Percentiles rank a stretch among this genome's conserved stretches.
These are phyloP conservation scores for Phialophora macrospora DNA, from an alignment of 2,329 filamentous ascomycete species.

Conservation along the genomic window DNA sequence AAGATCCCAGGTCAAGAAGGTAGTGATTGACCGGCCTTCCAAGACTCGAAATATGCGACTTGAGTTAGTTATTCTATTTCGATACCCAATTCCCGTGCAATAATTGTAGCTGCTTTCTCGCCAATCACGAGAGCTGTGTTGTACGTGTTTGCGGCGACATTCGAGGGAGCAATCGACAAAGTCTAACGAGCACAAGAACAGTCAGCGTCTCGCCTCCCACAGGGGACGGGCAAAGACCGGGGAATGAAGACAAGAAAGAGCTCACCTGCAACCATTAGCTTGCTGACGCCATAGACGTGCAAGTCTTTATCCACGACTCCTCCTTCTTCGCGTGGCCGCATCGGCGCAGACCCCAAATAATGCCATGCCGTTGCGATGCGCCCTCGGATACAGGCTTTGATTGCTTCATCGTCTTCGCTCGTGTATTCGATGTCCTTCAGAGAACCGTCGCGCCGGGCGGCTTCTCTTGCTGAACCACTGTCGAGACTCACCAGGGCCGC, in stretches of 20 bases:
- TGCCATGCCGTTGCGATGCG: slow-evolving; percentile 30
- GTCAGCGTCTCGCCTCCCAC: no score
- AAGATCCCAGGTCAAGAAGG: no score
- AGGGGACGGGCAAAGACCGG: no score
- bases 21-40: no score
- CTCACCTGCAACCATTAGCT: slow-evolving; percentile 46
- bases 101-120: slow-evolving; percentile 47
- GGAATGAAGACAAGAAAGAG: background rate
- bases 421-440: slow-evolving; percentile 46
- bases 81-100: slow-evolving; percentile 40
- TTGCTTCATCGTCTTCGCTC: slow-evolving; percentile 54
- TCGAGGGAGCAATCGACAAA: slow-evolving; percentile 36
- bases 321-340: slow-evolving; percentile 48
- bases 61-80: no score
- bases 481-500: slow-evolving; percentile 42
- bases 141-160: slow-evolving; percentile 52
- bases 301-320: slow-evolving; percentile 52
- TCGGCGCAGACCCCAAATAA: slow-evolving; percentile 47
- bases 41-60: no score
- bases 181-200: background rate
- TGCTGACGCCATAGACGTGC: slow-evolving; percentile 51
- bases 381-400: slow-evolving; percentile 43
- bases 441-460: slow-evolving; percentile 9
- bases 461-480: background rate
- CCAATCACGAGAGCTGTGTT: slow-evolving; percentile 55